Percentiles rank a stretch among this genome's conserved stretches.
These are phyloP conservation scores for Fusarium poae DNA, from an alignment of 2,329 filamentous ascomycete species.

Conservation along the genomic window DNA sequence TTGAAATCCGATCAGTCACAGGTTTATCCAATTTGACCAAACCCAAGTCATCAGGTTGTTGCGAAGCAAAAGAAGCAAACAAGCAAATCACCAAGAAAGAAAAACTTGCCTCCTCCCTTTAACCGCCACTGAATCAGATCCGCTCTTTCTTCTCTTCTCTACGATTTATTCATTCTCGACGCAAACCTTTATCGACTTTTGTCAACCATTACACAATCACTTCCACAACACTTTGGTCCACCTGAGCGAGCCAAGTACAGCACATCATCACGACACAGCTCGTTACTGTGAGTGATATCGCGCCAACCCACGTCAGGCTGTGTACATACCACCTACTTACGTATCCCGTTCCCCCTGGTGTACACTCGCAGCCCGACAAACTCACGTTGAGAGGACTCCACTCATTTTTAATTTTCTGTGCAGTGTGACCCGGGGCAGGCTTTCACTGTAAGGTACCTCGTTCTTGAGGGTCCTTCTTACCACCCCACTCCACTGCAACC, in stretches of 20 bases:
- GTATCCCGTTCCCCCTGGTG: conserved; percentile 22
- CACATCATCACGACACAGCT: not conserved
- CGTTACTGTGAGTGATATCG: not conserved
- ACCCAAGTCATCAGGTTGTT: conserved; percentile 21
- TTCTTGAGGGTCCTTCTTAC: conserved; percentile 23
- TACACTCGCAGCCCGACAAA: conserved; percentile 15
- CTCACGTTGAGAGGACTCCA: not conserved
- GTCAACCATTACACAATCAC: conserved; percentile 31
- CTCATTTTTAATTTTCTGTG: not conserved
- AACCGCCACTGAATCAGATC: not conserved
- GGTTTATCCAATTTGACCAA: conserved; percentile 13
- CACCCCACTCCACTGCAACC: conserved; percentile 37
- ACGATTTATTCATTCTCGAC: not conserved
- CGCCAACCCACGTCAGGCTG: conserved; percentile 14
- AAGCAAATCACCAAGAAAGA: conserved; percentile 7
- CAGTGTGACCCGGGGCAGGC: conserved; percentile 17
- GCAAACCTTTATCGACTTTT: not conserved
- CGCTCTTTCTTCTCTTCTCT: not conserved
- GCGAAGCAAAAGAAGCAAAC: conserved; percentile 27
- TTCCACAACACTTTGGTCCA: conserved; percentile 41
- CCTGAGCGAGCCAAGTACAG: conserved; percentile 12
- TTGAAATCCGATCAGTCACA: conserved; percentile 30
- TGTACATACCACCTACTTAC: not conserved
- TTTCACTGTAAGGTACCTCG: conserved; percentile 41
- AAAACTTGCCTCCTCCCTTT: not conserved